These are phyloP conservation scores for Malassezia brasiliensis DNA, from an alignment of 1,284 basidiomycete species.

Conservation along the genomic window DNA sequence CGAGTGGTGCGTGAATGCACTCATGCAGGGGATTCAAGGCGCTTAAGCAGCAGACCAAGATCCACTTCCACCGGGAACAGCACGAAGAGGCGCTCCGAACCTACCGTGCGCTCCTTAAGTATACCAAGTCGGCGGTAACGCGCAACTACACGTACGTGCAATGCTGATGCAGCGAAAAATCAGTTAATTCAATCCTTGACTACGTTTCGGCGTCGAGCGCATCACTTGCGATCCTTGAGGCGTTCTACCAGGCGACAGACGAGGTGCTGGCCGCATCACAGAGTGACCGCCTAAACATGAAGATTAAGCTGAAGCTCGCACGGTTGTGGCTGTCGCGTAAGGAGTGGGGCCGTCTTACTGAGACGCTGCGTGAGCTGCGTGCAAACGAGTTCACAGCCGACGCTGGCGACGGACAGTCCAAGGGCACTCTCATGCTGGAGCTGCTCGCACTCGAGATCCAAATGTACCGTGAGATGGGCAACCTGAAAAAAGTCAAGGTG, in stretches of 20 bases:
- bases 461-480: slow-evolving; percentile 94
- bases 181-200: slow-evolving; percentile 95
- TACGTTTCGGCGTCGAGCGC: slow-evolving; percentile 74
- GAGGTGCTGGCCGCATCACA: slow-evolving; percentile 79
- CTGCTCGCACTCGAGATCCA: slow-evolving; percentile 97
- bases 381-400: slow-evolving; percentile 54
- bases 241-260: slow-evolving; percentile 89
- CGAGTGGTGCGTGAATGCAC: slow-evolving; percentile 55
- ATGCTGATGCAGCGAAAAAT: slow-evolving; percentile 60
- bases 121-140: slow-evolving; percentile 55
- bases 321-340: slow-evolving; percentile 93
- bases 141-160: slow-evolving; percentile 30
- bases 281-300: slow-evolving; percentile 91
- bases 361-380: slow-evolving; percentile 51
- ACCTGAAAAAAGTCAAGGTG: slow-evolving; percentile 80
- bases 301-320: slow-evolving; percentile 92
- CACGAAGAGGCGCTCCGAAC: slow-evolving; percentile 76
- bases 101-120: slow-evolving; percentile 73
- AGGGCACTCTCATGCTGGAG: slow-evolving; percentile 87
- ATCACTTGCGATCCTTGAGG: slow-evolving; percentile 77
- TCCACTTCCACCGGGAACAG: slow-evolving; percentile 69
- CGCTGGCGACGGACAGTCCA: slow-evolving; percentile 70
- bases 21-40: slow-evolving; percentile 82
- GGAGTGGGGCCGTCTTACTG: slow-evolving; percentile 70
- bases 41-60: slow-evolving; percentile 91